A percentile compares a stretch with the other conserved stretches of the same genome.
Conservation (phyloP, 2,329 filamentous ascomycete species). For the Orbilia ellipsospora region DNA sequence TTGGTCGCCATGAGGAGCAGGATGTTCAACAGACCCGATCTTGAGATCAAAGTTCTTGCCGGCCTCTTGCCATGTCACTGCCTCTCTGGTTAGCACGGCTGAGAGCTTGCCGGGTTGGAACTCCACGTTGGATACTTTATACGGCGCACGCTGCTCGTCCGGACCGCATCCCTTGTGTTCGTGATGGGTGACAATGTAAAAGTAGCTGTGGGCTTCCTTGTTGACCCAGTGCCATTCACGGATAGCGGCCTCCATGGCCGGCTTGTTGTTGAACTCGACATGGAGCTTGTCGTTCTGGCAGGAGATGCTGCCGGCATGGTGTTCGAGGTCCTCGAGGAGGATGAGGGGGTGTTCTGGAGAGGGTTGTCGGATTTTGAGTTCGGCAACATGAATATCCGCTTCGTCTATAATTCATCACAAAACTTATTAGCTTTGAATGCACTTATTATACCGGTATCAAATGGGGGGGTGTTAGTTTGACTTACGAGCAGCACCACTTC, state of each 20-base stretch:
- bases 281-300: conserved; percentile 19
- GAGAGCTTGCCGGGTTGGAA: conserved; percentile 9
- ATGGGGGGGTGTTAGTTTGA: background rate
- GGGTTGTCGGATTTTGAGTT: conserved; percentile 16
- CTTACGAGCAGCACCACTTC: conserved; percentile 21
- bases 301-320: conserved; percentile 14
- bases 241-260: conserved; percentile 14
- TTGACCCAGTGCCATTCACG: conserved; percentile 31
- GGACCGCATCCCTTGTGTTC: conserved; percentile 23
- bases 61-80: conserved; percentile 19
- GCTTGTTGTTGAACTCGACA: conserved; percentile 31
- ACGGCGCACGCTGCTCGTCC: conserved; percentile 13
- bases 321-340: conserved; percentile 33
- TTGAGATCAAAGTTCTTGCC: conserved; percentile 12
- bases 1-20: background rate
- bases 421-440: too few relatives aligned
- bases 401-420: conserved; percentile 1
- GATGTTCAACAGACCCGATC: conserved; percentile 6
- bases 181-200: conserved; percentile 29
- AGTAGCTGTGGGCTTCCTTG: conserved; percentile 7
- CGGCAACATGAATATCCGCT: conserved; percentile 4
- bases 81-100: background rate
- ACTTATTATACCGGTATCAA: too few relatives aligned
- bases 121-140: conserved; percentile 6
- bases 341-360: conserved; percentile 28